These are phyloP conservation scores for Phycomyces blakesleeanus DNA, from an alignment of 192 early-diverging fungal genomes.

Conservation along the genomic window DNA sequence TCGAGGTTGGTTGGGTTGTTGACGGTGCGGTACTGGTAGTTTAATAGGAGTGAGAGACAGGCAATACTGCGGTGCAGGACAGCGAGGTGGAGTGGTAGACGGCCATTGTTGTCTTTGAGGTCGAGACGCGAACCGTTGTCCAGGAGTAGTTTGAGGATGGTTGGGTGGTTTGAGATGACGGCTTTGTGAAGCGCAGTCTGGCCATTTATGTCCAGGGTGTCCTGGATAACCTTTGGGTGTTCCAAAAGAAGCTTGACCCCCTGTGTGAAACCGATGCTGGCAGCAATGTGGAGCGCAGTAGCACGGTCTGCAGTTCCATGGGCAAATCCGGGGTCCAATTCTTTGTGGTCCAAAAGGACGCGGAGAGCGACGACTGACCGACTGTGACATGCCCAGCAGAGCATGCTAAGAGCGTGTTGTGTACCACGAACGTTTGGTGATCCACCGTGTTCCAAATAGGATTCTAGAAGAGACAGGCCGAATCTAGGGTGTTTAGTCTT, in stretches of 20 bases:
- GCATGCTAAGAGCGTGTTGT: slow-evolving; percentile 7
- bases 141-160: slow-evolving; percentile 6
- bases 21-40: background rate
- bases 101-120: slow-evolving; percentile 8
- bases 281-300: slow-evolving; percentile 16
- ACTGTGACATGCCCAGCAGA: slow-evolving; percentile 19
- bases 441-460: slow-evolving; percentile 14
- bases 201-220: slow-evolving; percentile 2
- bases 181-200: slow-evolving; percentile 26
- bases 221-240: slow-evolving; percentile 13
- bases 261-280: background rate
- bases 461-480: slow-evolving; percentile 1
- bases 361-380: slow-evolving; percentile 12
- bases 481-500: background rate
- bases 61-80: slow-evolving; percentile 17
- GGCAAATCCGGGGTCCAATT: slow-evolving; percentile 12
- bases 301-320: slow-evolving; percentile 11
- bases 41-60: slow-evolving; percentile 12
- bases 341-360: slow-evolving; percentile 2
- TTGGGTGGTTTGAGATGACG: background rate
- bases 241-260: slow-evolving; percentile 16
- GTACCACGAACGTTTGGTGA: slow-evolving; percentile 1
- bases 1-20: slow-evolving; percentile 16
- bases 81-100: slow-evolving; percentile 21
- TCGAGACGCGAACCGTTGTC: slow-evolving; percentile 14